phyloP scores from a whole-genome alignment of 2,329 filamentous ascomycete genomes.

The Neurospora sp. region DNA sequence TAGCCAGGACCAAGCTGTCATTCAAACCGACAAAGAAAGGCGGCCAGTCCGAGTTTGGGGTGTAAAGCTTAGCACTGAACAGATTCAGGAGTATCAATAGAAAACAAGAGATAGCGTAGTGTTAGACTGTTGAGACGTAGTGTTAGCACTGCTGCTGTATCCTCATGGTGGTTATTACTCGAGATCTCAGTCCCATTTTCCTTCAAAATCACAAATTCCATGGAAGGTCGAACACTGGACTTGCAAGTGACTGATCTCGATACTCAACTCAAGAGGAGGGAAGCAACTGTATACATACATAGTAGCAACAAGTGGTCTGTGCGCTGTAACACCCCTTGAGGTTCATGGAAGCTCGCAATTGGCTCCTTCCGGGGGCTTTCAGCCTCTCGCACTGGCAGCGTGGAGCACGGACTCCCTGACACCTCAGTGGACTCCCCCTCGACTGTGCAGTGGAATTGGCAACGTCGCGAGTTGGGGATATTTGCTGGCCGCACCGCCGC shows the following conservation, averaged over 20 bases:
- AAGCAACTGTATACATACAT: background rate
- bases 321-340: background rate
- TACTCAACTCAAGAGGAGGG: background rate
- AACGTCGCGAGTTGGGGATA: conserved; percentile 21
- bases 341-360: background rate
- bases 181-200: background rate
- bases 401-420: background rate
- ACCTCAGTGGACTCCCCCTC: background rate
- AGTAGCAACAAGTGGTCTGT: background rate
- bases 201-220: background rate
- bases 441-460: conserved; percentile 18
- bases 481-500: conserved; percentile 1
- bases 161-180: background rate
- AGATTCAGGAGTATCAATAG: background rate
- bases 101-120: background rate
- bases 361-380: background rate
- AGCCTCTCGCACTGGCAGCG: background rate
- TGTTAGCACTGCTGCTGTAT: background rate
- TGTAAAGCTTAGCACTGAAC: background rate
- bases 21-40: background rate
- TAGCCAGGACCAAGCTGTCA: background rate
- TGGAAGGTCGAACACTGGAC: background rate
- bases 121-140: background rate
- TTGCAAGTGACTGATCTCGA: background rate
- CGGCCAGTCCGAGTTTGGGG: background rate